Evolutionary conservation across 1,284 basidiomycete species (phyloP).

Genomic region (Porodaedalea pini): DNA sequence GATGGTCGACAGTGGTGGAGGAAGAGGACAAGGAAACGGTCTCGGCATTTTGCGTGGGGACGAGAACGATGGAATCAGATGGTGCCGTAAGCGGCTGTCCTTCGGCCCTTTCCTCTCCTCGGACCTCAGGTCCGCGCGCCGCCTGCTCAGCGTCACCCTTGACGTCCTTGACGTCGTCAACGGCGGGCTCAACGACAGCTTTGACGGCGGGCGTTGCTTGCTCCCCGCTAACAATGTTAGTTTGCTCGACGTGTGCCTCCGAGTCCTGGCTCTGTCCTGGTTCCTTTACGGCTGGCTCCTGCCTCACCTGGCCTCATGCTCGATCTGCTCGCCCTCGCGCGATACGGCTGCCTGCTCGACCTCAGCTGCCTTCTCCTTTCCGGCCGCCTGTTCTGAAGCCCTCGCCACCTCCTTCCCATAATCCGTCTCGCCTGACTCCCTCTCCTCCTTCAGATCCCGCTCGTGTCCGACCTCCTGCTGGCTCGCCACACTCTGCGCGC

Average conservation of each 20-base stretch:
- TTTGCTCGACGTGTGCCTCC: neutral
- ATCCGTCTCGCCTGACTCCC: slow-evolving; percentile 1
- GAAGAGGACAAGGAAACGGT: slow-evolving; percentile 15
- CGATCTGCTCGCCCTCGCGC: neutral
- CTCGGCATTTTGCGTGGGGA: slow-evolving; percentile 5
- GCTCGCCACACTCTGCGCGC: neutral
- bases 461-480: slow-evolving; percentile 2
- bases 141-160: neutral
- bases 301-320: slow-evolving; percentile 7
- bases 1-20: slow-evolving; percentile 17
- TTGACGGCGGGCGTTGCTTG: neutral
- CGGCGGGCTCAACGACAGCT: neutral
- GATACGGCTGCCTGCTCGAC: neutral
- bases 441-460: neutral
- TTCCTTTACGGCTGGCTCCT: neutral
- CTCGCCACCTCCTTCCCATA: slow-evolving; percentile 7
- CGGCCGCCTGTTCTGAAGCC: neutral
- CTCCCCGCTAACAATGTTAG: neutral
- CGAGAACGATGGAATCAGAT: slow-evolving; percentile 20
- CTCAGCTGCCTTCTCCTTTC: neutral
- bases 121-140: neutral
- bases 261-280: neutral
- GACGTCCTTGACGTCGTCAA: neutral
- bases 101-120: neutral
- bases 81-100: neutral